Percentiles rank a stretch among this genome's conserved stretches.
Conservation (phyloP, 495 filamentous ascomycete species). For the Schizothecium vesticola region DNA sequence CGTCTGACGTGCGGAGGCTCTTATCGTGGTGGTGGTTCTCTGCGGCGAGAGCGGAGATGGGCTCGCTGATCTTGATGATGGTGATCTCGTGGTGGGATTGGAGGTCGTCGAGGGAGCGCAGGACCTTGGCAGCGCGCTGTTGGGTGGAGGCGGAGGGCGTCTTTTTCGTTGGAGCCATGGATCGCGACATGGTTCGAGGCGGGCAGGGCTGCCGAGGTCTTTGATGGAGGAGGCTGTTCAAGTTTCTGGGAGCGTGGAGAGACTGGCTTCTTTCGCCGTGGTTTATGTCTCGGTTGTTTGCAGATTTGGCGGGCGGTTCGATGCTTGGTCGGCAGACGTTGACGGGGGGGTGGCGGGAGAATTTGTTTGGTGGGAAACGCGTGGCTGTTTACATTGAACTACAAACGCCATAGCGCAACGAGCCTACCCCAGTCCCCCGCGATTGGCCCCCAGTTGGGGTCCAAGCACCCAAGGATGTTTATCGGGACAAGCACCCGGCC, state of each 20-base stretch:
- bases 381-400: neutral
- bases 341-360: neutral
- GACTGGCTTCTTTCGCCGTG: too few relatives aligned
- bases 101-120: slow-evolving; percentile 30
- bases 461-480: neutral
- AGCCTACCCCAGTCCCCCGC: neutral
- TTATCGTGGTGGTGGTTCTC: slow-evolving; percentile 28
- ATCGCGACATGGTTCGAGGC: neutral
- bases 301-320: neutral
- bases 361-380: neutral
- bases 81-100: slow-evolving; percentile 52
- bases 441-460: neutral
- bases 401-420: neutral
- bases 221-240: neutral
- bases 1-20: slow-evolving; percentile 57
- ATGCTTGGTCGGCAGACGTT: neutral
- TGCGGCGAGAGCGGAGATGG: slow-evolving; percentile 46
- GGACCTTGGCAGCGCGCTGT: slow-evolving; percentile 22
- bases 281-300: neutral
- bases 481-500: neutral
- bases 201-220: neutral
- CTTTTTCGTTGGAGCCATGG: neutral
- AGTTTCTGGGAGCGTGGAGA: neutral
- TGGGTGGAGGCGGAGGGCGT: neutral
- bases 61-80: slow-evolving; percentile 71